Evolutionary conservation across 805 yeast species (phyloP), one percentile per base, ranked within the genome.

Genomic region (Candida morakotiae): DNA sequence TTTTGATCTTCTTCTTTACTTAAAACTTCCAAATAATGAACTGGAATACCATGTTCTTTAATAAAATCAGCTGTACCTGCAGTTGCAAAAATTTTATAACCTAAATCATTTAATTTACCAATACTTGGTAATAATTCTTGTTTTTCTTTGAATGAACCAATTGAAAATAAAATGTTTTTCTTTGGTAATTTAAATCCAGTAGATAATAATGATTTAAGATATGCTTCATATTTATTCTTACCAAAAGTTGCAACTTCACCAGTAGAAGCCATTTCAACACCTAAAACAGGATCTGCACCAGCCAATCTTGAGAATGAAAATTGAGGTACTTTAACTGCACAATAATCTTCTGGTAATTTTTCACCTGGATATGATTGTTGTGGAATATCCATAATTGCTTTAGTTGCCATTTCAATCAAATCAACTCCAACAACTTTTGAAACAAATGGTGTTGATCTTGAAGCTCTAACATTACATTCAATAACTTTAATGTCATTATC

Each of bases 1-100:
- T 87, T 88, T 58, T 86, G 93, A 43, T 79, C 83, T 46, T 78
- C 83, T 27, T 74, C 81, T 53, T 83, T 83, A 53, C 70, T 63
- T 64, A 91, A 70, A 35, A 88, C 85, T 69, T 93, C 98, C 60
- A 93, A 77, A 67, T 87, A 94, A 67, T 88, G 89, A 42, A 93
- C 97, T 37, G 97, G 95, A 47, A 93, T 75, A 35, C 81, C 84
- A 61, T 93, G 96, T 65, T 93, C 98, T 61, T 86, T 87, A 54
- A 93, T 81, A 70, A 93, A 93, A 65, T 93, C 98, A 47, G 98
- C 96, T 48, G 99, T 93, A 72, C 99, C 99, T 20, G 98, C 87
- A 47, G 99, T 93, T 30, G 98, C 99, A 67, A 88, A 94, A 53
- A 93, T 70, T 54, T 83, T 82, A 75, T 72, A 93, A 41, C 96